Base-by-base conservation (phyloP, 345 rosid species). In the Kernera saxatilis region DNA sequence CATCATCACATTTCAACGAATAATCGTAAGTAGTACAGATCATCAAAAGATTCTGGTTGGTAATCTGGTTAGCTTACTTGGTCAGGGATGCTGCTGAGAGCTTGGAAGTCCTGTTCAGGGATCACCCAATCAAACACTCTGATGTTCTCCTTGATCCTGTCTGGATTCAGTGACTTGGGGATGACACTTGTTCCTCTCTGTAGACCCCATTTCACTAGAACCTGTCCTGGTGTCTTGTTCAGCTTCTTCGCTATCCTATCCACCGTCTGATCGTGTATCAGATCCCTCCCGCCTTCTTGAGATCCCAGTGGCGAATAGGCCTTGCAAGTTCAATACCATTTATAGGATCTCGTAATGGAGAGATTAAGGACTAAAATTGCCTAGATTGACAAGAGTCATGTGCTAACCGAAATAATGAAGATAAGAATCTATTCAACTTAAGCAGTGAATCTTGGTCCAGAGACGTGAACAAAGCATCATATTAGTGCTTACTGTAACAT, bases 231-330 rank as follows among this genome's bases (percentile, higher is more conserved):
- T 0, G 64, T 83, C 77, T 82, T 86, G 81, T 77, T 86, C 72
- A 86, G 75, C 79, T 86, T 83, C 44, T 70, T 83, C 0, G 86
- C 81, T 26, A 84, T 58, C 53, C 64, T 66, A 22, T 88, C 80
- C 23, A 83, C 85, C 0, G 73, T 59, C 27, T 69, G 66, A 22
- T 87, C 87, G 6, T 78, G 86, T 64, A 75, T 69, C 17, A 84
- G 78, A 69, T 82, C 86, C 56, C 88, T 76, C 11, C 88, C 86
- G 3, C 84, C 82, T 49, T 68, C 80, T 29, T 67, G 46, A 26
- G 88, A 84, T 14, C 88, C 89, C 69, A 87, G 63, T 8, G 87
- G 86, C 3, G 85, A 84, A 45, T 77, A 83, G 3, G 84, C 91
- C 85, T 81, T 43, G 29, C 22, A 63, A 11, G 45, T 64, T 48